These are phyloP conservation scores for Hevea brasiliensis DNA, from an alignment of 345 rosid species.

Conservation along the genomic window DNA sequence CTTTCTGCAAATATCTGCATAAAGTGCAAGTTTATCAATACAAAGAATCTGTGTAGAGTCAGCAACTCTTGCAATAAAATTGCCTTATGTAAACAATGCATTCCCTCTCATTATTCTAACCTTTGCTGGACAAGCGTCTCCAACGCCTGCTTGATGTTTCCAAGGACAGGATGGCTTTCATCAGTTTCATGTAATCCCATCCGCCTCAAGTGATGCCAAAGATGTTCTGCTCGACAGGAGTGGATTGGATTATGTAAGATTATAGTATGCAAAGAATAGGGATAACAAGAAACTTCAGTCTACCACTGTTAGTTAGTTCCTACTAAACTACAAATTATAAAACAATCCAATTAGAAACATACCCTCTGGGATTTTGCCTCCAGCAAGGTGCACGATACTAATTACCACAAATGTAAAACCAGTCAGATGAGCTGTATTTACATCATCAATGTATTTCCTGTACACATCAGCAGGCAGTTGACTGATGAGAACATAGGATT, in stretches of 20 bases:
- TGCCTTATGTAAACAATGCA: neutral
- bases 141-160: slow-evolving; percentile 69
- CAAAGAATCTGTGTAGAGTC: slow-evolving; percentile 3
- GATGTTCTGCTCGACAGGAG: slow-evolving; percentile 46
- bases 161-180: slow-evolving; percentile 69
- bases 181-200: slow-evolving; percentile 66
- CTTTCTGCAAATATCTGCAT: slow-evolving; percentile 78
- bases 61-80: neutral
- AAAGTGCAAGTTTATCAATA: neutral
- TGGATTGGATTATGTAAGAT: neutral
- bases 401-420: slow-evolving; percentile 77
- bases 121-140: slow-evolving; percentile 86
- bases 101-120: slow-evolving; percentile 33
- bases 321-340: neutral
- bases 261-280: neutral
- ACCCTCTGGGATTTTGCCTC: slow-evolving; percentile 88
- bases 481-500: slow-evolving; percentile 77
- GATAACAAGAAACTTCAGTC: neutral
- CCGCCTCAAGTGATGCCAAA: slow-evolving; percentile 79
- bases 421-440: slow-evolving; percentile 46
- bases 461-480: slow-evolving; percentile 66
- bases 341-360: slow-evolving; percentile 10
- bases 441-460: slow-evolving; percentile 65
- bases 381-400: slow-evolving; percentile 76
- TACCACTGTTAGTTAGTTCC: neutral